Conservation (phyloP, 2,329 filamentous ascomycete genomes). For the Fusarium sp. region DNA sequence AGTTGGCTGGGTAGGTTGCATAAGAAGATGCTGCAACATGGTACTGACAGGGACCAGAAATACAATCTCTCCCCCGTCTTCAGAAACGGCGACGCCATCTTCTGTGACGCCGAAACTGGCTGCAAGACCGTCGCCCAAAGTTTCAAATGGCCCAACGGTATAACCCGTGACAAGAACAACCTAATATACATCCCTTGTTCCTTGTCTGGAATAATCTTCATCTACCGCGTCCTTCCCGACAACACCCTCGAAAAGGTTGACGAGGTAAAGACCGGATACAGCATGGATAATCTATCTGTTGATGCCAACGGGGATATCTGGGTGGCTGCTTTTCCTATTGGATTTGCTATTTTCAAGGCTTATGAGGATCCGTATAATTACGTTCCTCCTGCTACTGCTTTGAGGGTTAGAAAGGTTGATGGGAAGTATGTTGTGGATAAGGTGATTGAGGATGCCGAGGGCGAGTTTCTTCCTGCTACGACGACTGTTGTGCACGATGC, state of each 20-base stretch:
- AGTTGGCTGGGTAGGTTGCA: conserved; percentile 18
- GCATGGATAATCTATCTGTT: conserved; percentile 38
- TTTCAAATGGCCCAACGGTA: conserved; percentile 48
- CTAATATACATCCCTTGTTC: conserved; percentile 49
- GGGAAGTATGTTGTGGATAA: conserved; percentile 34
- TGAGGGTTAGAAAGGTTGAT: conserved; percentile 14
- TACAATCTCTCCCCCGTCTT: conserved; percentile 38
- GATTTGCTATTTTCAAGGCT: conserved; percentile 18
- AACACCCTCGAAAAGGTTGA: conserved; percentile 23
- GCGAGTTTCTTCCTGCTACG: conserved; percentile 29
- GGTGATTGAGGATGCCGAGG: conserved; percentile 34
- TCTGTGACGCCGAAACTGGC: conserved; percentile 37
- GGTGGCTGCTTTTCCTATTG: conserved; percentile 28
- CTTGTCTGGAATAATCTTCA: conserved; percentile 29
- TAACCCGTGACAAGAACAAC: conserved; percentile 39
- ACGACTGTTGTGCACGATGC: conserved; percentile 42
- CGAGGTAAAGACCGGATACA: conserved; percentile 12
- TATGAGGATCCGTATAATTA: conserved; percentile 28
- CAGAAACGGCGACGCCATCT: conserved; percentile 43
- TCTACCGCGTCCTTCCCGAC: conserved; percentile 16
- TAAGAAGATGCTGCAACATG: accelerated
- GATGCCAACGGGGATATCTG: conserved; percentile 39
- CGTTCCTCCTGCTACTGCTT: conserved; percentile 7
- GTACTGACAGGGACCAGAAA: conserved; percentile 4
- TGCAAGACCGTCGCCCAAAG: conserved; percentile 38